Percentiles rank a stretch among this genome's conserved stretches.
phyloP scores from a whole-genome alignment of 2,329 filamentous ascomycete genomes.

The Plenodomus lindquistii region DNA sequence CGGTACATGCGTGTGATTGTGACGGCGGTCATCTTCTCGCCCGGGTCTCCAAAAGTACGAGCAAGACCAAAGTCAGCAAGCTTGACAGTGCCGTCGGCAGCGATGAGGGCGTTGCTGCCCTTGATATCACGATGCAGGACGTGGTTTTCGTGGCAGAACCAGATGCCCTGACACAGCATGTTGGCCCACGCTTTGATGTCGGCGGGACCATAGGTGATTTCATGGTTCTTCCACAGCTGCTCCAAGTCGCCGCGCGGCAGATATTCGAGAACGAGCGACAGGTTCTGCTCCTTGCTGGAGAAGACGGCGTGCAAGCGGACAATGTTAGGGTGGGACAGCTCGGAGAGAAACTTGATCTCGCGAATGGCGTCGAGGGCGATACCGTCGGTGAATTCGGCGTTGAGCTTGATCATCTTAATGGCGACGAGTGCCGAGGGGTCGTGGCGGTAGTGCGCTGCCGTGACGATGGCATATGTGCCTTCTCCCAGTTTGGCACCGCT shows the following conservation, averaged over 20 bases:
- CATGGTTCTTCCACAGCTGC: constrained; percentile 78
- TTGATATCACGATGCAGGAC: constrained; percentile 98
- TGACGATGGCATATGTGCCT: constrained; percentile 96
- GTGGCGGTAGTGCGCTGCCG: constrained; percentile 76
- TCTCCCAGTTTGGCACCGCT: constrained; percentile 93
- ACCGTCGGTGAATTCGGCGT: constrained; percentile 85
- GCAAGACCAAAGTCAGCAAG: constrained; percentile 97
- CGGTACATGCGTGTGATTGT: constrained; percentile 98
- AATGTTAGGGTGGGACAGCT: constrained; percentile 93
- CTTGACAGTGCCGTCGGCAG: constrained; percentile 89
- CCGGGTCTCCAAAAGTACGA: constrained; percentile 84
- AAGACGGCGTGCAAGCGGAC: constrained; percentile 92
- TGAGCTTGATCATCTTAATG: constrained; percentile 90
- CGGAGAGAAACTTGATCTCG: constrained; percentile 93
- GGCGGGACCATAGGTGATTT: constrained; percentile 79
- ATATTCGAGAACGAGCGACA: constrained; percentile 94
- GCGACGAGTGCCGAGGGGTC: constrained; percentile 78
- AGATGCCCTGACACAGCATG: constrained; percentile 90
- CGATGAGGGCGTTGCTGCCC: constrained; percentile 95
- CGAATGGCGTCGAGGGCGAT: constrained; percentile 93
- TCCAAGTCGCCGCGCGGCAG: constrained; percentile 93
- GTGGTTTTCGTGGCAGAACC: constrained; percentile 96
- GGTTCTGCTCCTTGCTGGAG: constrained; percentile 92
- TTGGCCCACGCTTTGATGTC: constrained; percentile 99
- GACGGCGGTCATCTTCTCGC: constrained; percentile 85